Conservation (phyloP, 2,329 filamentous ascomycete genomes). For the Aspergillus phoenicis region DNA sequence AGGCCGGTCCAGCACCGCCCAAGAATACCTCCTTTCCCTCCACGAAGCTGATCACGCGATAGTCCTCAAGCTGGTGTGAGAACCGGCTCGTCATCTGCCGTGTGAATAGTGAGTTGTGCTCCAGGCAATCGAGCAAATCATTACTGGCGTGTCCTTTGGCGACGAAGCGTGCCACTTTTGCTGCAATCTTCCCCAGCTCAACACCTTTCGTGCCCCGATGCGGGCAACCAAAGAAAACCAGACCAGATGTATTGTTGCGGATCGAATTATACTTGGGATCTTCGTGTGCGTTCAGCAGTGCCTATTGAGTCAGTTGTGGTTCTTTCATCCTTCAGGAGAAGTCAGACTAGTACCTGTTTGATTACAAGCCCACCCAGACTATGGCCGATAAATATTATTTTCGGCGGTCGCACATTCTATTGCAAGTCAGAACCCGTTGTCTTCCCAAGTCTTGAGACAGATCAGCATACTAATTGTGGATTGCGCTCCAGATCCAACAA, state of each 20-base stretch:
- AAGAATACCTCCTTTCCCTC: constrained; percentile 37
- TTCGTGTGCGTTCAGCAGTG: constrained; percentile 38
- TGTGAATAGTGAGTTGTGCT: constrained; percentile 36
- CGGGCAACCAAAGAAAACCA: constrained; percentile 41
- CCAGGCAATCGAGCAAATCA: constrained; percentile 32
- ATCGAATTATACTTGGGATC: constrained; percentile 39
- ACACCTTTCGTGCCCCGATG: constrained; percentile 38
- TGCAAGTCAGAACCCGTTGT: not conserved
- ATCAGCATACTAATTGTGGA: constrained; percentile 32
- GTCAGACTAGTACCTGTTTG: constrained; percentile 28
- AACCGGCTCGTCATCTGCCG: constrained; percentile 37
- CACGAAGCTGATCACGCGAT: constrained; percentile 38
- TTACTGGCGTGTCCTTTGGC: constrained; percentile 36
- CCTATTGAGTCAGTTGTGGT: constrained; percentile 19
- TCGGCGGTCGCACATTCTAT: constrained; percentile 28
- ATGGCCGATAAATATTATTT: constrained; percentile 36
- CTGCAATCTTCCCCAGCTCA: constrained; percentile 37
- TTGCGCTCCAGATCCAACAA: constrained; percentile 34
- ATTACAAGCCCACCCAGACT: constrained; percentile 37
- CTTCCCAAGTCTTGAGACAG: too few species aligned
- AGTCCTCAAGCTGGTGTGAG: constrained; percentile 38
- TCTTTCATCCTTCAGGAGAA: too few species aligned
- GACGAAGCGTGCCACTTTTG: constrained; percentile 36
- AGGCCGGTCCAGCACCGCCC: constrained; percentile 32
- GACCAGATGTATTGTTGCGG: constrained; percentile 34